Conservation (phyloP, 768 basidiomycete species). For the Trametopsis cervina region DNA sequence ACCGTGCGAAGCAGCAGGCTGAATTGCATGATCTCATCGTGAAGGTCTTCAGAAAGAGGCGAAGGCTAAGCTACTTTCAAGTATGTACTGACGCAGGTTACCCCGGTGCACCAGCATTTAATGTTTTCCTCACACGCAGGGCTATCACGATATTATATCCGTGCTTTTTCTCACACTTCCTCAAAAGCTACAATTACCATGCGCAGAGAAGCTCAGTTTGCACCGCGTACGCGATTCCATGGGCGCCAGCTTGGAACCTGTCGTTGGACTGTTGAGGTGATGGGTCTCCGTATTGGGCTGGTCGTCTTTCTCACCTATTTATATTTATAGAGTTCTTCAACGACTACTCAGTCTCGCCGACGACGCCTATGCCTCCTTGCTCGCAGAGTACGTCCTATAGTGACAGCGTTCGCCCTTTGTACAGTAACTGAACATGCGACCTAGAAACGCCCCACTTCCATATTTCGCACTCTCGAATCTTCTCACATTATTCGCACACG, state of each 20-base stretch:
- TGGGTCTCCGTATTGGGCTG: too few species aligned
- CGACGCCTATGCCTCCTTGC: constrained; percentile 55
- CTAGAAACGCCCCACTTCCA: constrained; percentile 74
- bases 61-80: constrained; percentile 79
- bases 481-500: constrained; percentile 88
- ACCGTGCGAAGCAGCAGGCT: constrained; percentile 52
- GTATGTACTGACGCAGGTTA: constrained; percentile 26
- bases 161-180: constrained; percentile 76
- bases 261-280: constrained; percentile 74
- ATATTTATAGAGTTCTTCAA: constrained; percentile 53
- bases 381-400: constrained; percentile 63
- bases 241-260: constrained; percentile 77
- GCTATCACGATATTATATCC: constrained; percentile 89
- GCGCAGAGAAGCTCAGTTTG: constrained; percentile 68
- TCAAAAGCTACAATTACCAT: constrained; percentile 44
- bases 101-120: background rate
- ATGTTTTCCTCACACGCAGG: constrained; percentile 35
- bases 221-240: constrained; percentile 83
- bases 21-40: constrained; percentile 70
- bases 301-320: too few species aligned
- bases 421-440: background rate
- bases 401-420: constrained; percentile 76
- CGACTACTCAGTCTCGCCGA: constrained; percentile 70
- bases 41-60: constrained; percentile 64
- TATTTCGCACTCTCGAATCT: constrained; percentile 89